Percentiles rank a stretch among this genome's conserved stretches.
Conservation (phyloP, 1,284 basidiomycete species). For the Irpex sp. region DNA sequence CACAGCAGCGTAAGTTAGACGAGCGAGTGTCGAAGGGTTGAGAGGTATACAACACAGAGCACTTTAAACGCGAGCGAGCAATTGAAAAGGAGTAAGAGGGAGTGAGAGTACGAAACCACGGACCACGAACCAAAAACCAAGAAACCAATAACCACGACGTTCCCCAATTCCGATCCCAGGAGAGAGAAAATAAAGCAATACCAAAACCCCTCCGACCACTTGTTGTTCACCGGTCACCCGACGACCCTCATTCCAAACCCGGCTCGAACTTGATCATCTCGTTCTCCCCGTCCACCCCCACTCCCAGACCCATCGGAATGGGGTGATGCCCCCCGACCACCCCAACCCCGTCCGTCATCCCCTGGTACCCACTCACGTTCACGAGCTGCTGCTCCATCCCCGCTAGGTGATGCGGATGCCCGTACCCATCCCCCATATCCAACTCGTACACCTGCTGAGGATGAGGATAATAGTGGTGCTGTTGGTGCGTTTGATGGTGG, state of each 20-base stretch:
- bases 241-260: constrained; percentile 23
- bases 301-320: constrained; percentile 9
- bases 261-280: constrained; percentile 21
- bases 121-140: neutral
- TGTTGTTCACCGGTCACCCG: neutral
- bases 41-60: neutral
- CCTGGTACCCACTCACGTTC: neutral
- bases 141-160: neutral
- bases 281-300: constrained; percentile 11
- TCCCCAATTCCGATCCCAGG: neutral
- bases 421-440: constrained; percentile 15
- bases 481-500: neutral
- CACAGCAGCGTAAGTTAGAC: neutral
- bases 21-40: neutral
- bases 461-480: neutral
- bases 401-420: constrained; percentile 20
- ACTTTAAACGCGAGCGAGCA: neutral
- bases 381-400: constrained; percentile 5
- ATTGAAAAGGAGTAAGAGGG: neutral
- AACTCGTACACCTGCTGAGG: neutral
- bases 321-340: neutral
- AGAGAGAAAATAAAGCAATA: neutral
- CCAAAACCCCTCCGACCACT: neutral
- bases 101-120: neutral
- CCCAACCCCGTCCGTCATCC: neutral